These are phyloP conservation scores for Microbotryum scabiosae DNA, from an alignment of 1,284 basidiomycete genomes.

Conservation along the genomic window DNA sequence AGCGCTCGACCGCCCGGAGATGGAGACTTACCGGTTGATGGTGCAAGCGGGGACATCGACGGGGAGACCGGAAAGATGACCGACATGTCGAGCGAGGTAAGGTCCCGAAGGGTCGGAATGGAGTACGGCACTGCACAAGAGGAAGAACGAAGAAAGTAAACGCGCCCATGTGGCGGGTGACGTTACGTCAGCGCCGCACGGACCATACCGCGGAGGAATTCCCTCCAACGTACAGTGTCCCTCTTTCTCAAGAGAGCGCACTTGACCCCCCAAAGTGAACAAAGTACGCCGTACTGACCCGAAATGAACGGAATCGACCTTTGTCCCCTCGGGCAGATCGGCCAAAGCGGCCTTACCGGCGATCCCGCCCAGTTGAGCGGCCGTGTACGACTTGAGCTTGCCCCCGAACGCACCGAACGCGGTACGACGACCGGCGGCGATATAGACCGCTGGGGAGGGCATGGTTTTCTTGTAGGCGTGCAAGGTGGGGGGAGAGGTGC, in stretches of 20 bases:
- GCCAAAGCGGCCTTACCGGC: constrained; percentile 49
- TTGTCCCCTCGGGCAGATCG: constrained; percentile 42
- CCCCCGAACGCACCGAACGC: constrained; percentile 51
- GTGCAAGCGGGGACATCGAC: constrained; percentile 49
- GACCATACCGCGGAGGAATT: no score
- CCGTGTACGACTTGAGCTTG: constrained; percentile 44
- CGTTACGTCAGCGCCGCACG: neutral
- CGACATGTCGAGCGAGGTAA: constrained; percentile 90
- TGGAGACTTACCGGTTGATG: constrained; percentile 43
- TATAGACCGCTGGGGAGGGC: constrained; percentile 25
- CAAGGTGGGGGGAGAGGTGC: no score
- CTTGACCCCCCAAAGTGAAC: neutral
- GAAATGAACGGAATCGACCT: constrained; percentile 47
- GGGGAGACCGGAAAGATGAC: constrained; percentile 65
- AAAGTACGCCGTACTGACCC: constrained; percentile 37
- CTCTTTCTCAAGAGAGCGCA: neutral
- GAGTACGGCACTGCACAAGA: constrained; percentile 39
- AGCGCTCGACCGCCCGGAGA: neutral
- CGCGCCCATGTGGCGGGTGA: neutral
- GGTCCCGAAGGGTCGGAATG: constrained; percentile 62
- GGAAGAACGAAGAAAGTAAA: neutral
- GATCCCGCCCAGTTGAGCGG: constrained; percentile 46
- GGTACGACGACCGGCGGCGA: constrained; percentile 46
- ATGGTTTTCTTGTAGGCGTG: neutral
- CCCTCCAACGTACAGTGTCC: neutral